Base-by-base conservation (phyloP, 805 yeast species). In the Teunomyces funiuensis region DNA sequence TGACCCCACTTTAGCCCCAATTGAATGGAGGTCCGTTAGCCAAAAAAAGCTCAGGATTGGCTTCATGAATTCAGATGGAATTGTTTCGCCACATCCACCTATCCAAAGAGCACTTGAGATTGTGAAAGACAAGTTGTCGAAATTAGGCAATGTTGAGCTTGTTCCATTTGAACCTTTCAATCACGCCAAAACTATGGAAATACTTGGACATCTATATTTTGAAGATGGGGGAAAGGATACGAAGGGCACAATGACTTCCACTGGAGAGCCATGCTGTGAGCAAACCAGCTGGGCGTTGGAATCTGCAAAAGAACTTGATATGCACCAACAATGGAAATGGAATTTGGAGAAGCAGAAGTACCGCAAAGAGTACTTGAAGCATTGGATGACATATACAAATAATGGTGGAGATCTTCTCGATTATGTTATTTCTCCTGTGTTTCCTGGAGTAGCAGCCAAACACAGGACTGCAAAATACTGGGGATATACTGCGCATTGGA, bases 401-500 rank as follows among this genome's bases (percentile, higher is more conserved):
- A 15, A 31, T 10, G 34, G 19, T 11, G 34, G 34, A 8, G 19
- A 31, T 3, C 43, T 50, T 20, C 57, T 85, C 36, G 90, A 85
- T 54, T 77, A 81, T 54, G 71, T 85, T 43, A 62, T 85, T 33
- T 74, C 83, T 38, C 90, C 91, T 44, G 75, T 80, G 5, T 80
- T 81, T 60, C 77, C 74, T 41, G 83, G 83, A 47, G 82, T 80
- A 37, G 88, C 93, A n/a, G 86, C 88, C 34, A 74, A 73, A 40
- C 78, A 83, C 16, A 77, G 74, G 36, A 71, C 74, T 39, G 74
- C 83, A 4, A 77, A 76, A 58, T 83, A 83, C 61, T 86, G 93
- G 90, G 84, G 89, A 2, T 86, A 86, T 69, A 84, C 91, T 4
- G 66, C 88, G 2, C 70, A 83, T 46, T 86, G 80, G 77, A 85